phyloP scores from a whole-genome alignment of 2,329 filamentous ascomycete genomes.

The Aspergillus pseudoterreus region DNA sequence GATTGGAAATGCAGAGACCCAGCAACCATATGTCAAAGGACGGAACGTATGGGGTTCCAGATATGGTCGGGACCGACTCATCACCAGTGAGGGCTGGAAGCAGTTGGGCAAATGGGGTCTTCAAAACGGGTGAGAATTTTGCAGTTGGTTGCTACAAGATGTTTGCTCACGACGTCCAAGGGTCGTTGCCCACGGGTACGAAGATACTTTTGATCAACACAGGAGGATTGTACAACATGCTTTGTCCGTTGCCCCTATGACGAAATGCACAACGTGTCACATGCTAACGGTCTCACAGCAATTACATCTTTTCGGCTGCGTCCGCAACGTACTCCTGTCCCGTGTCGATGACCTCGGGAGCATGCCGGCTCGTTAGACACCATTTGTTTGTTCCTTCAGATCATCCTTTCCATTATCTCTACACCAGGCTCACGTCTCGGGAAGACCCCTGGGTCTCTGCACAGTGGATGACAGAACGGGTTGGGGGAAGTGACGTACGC shows the following conservation, averaged over 20 bases:
- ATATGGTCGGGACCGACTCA: conserved; percentile 17
- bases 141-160: not conserved
- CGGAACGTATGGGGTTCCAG: conserved; percentile 25
- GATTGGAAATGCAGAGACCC: conserved; percentile 22
- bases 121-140: conserved; percentile 19
- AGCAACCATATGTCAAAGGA: conserved; percentile 22
- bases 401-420: conserved; percentile 9
- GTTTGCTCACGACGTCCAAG: conserved; percentile 6
- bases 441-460: conserved; percentile 60
- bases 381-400: conserved; percentile 14
- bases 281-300: conserved; percentile 9
- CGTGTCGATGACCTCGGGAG: conserved; percentile 25
- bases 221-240: conserved; percentile 23
- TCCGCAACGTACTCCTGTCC: conserved; percentile 25
- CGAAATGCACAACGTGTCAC: not conserved
- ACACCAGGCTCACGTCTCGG: not conserved
- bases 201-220: conserved; percentile 19
- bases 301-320: conserved; percentile 24
- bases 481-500: conserved; percentile 66
- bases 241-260: conserved; percentile 14
- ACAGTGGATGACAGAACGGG: conserved; percentile 74
- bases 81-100: conserved; percentile 25
- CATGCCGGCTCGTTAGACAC: conserved; percentile 18
- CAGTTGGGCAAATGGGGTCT: conserved; percentile 25
- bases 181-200: conserved; percentile 23